Conservation (phyloP, 345 rosid genomes). For the Corchorus olitorius region DNA sequence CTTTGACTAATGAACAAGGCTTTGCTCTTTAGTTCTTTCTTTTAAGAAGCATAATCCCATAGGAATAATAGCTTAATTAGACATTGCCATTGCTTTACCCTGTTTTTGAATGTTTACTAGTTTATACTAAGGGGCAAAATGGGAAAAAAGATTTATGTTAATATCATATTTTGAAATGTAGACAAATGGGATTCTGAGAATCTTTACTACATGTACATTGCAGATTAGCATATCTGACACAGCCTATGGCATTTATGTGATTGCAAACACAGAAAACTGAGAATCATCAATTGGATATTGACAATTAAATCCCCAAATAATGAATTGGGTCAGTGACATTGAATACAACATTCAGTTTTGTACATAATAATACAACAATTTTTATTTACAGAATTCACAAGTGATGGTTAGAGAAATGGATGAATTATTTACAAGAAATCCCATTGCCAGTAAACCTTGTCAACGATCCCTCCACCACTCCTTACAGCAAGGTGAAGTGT, state of each 20-base stretch:
- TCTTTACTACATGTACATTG: too few relatives aligned
- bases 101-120: too few relatives aligned
- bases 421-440: constrained; percentile 59
- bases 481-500: constrained; percentile 90
- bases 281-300: constrained; percentile 20
- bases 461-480: constrained; percentile 93
- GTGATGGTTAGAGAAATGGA: constrained; percentile 19
- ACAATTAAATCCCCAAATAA: constrained; percentile 8
- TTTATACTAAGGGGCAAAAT: too few relatives aligned
- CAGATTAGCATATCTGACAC: too few relatives aligned
- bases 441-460: constrained; percentile 94
- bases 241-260: too few relatives aligned
- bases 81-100: too few relatives aligned
- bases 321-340: neutral
- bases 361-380: constrained; percentile 33
- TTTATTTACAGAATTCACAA: constrained; percentile 38
- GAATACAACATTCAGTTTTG: constrained; percentile 14
- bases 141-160: neutral
- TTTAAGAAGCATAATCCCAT: too few relatives aligned
- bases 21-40: too few relatives aligned
- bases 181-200: too few relatives aligned
- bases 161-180: too few relatives aligned
- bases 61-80: too few relatives aligned
- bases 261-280: neutral
- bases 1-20: too few relatives aligned